Base-by-base conservation (phyloP, 2,329 filamentous ascomycete genomes). In the Colletotrichum sp. region DNA sequence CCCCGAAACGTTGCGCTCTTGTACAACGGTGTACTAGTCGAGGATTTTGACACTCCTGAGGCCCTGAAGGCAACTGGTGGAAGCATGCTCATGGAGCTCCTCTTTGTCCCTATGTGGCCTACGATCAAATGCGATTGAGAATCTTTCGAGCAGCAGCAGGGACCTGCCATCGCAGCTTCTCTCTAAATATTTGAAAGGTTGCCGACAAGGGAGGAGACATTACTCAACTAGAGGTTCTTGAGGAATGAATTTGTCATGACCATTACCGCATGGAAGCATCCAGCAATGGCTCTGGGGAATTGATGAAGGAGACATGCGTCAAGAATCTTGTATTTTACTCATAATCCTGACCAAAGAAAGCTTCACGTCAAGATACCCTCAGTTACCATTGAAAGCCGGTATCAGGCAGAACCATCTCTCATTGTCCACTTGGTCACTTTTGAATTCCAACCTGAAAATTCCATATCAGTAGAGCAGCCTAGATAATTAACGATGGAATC, bases 401-500 rank as follows among this genome's bases (percentile, higher is more conserved):
- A 2, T 48, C 9, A n/a, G 18, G 18, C 18, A 48, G 39, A 48
- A 12, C 18, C 39, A 48, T 1, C 18, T 48, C 18, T 6, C 18
- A 48, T 1, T 0, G 18, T 48, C 39, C 2, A 48, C 3, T 1
- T 21, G 9, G 39, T 48, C 3, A 48, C 18, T 48, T n/a, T 0
- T 12, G 0, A 6, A 21, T 21, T 48, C 18, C 39, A 21, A 0
- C 16, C 39, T 12, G 18, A 12, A 48, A 12, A 18, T n/a, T n/a
- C 6, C 39, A 12, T n/a, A 48, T n/a, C 9, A n/a, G 39, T 9
- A 48, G 39, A 48, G 16, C 18, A 18, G 9, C 0, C 39, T 48
- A 0, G 18, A 7, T 21, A n/a, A 6, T n/a, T 1, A 12, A 21
- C 6, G 1, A 18, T 12, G 3, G 3, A 12, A 6, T n/a, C 39